Conservation (phyloP, 2,329 filamentous ascomycete genomes). For the Monosporascus sp. region DNA sequence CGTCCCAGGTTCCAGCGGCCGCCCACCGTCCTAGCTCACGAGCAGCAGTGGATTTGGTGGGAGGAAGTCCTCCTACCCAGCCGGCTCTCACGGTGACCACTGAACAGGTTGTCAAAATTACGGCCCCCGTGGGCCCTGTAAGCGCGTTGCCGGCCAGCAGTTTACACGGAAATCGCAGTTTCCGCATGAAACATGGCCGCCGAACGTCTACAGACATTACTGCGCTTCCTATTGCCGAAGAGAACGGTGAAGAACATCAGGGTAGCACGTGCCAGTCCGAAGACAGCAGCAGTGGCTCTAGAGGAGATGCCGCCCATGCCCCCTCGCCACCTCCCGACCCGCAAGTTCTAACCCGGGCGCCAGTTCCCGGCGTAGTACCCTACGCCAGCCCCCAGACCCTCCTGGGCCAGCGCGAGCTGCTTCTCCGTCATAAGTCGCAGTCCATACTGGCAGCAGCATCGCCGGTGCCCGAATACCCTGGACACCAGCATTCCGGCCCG, state of each 20-base stretch:
- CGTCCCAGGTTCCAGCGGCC: constrained; percentile 1
- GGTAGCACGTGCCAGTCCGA: constrained; percentile 15
- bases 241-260: constrained; percentile 22
- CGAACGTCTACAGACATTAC: constrained; percentile 23
- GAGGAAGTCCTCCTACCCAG: background rate
- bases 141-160: background rate
- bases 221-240: constrained; percentile 40
- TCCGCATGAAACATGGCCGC: constrained; percentile 18
- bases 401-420: constrained; percentile 49
- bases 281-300: constrained; percentile 8
- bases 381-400: constrained; percentile 50
- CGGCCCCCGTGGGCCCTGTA: constrained; percentile 3
- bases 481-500: constrained; percentile 14
- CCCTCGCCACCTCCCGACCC: constrained; percentile 12
- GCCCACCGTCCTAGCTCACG: constrained; percentile 7
- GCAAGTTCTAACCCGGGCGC: constrained; percentile 14
- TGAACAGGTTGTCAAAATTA: constrained; percentile 2
- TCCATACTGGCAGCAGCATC: constrained; percentile 28
- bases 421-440: constrained; percentile 48
- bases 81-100: background rate
- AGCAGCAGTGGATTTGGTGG: background rate
- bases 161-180: constrained; percentile 13
- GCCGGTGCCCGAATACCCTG: constrained; percentile 18
- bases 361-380: constrained; percentile 42
- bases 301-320: background rate